These are phyloP conservation scores for Tilletia horrida DNA, from an alignment of 1,284 basidiomycete genomes.

Conservation along the genomic window DNA sequence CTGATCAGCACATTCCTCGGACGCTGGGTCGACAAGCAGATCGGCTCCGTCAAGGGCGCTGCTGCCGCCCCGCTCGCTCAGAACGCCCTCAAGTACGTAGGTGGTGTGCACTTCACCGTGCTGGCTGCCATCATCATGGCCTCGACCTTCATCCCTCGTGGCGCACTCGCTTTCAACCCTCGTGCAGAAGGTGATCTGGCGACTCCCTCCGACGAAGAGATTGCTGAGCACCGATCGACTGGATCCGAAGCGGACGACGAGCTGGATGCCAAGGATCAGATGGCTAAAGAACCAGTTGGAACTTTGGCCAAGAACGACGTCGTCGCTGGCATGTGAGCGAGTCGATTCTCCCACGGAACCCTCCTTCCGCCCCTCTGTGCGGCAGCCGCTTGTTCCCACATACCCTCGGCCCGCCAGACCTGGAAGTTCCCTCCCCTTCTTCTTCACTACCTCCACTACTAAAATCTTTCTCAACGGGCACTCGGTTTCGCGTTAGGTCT, in stretches of 20 bases:
- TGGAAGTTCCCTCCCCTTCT: no score
- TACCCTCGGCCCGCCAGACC: no score
- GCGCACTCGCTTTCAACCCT: constrained; percentile 55
- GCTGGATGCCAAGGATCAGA: constrained; percentile 32
- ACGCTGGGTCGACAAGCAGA: constrained; percentile 51
- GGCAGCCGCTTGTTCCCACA: no score
- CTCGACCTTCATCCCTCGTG: constrained; percentile 53
- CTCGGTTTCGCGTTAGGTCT: no score
- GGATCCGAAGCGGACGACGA: constrained; percentile 32
- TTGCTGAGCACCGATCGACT: constrained; percentile 23
- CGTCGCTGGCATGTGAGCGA: constrained; percentile 16
- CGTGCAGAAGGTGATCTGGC: constrained; percentile 42
- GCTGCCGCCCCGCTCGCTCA: constrained; percentile 35
- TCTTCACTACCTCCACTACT: no score
- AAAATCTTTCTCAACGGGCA: no score
- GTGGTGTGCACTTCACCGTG: constrained; percentile 54
- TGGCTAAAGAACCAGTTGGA: constrained; percentile 30
- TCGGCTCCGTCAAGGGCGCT: constrained; percentile 30
- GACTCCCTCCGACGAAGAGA: constrained; percentile 36
- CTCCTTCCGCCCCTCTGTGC: no score
- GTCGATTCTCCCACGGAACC: no score
- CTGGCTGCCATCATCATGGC: constrained; percentile 53
- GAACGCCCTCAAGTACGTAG: constrained; percentile 46
- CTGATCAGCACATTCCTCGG: constrained; percentile 55
- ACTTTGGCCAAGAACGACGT: constrained; percentile 34